Conservation (phyloP, 352 stramenopile species). For the Globisporangium cederbergense region DNA sequence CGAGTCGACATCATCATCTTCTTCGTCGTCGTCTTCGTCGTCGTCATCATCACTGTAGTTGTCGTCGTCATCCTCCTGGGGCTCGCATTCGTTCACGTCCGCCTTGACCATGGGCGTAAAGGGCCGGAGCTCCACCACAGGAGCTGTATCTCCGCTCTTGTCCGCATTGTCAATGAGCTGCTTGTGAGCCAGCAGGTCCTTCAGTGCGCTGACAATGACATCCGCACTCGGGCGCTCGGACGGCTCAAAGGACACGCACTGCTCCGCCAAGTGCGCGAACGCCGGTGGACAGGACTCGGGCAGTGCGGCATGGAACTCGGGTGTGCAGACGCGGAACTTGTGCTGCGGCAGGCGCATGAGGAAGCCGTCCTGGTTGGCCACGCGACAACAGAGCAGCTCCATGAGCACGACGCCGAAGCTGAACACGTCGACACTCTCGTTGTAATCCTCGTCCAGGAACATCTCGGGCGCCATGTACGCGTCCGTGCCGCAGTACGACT, state of each 20-base stretch:
- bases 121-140: constrained; percentile 44
- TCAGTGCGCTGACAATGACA: constrained; percentile 41
- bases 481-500: constrained; percentile 86
- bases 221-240: constrained; percentile 50
- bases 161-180: constrained; percentile 11
- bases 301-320: constrained; percentile 69
- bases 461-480: constrained; percentile 84
- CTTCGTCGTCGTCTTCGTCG: constrained; percentile 52
- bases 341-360: constrained; percentile 77
- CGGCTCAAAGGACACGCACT: constrained; percentile 79
- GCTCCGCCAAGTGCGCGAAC: constrained; percentile 57
- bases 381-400: constrained; percentile 80
- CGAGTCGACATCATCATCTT: constrained; percentile 32
- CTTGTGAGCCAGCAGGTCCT: constrained; percentile 37
- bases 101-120: constrained; percentile 41
- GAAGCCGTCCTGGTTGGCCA: constrained; percentile 76
- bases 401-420: constrained; percentile 87
- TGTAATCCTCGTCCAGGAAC: constrained; percentile 84
- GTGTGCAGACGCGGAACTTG: constrained; percentile 64
- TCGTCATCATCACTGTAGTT: constrained; percentile 51
- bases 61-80: constrained; percentile 48
- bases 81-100: constrained; percentile 40
- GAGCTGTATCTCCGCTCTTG: neutral
- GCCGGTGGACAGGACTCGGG: constrained; percentile 51
- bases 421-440: constrained; percentile 83